Base-by-base conservation (phyloP, 345 rosid genomes). In the Conringia planisiliqua region DNA sequence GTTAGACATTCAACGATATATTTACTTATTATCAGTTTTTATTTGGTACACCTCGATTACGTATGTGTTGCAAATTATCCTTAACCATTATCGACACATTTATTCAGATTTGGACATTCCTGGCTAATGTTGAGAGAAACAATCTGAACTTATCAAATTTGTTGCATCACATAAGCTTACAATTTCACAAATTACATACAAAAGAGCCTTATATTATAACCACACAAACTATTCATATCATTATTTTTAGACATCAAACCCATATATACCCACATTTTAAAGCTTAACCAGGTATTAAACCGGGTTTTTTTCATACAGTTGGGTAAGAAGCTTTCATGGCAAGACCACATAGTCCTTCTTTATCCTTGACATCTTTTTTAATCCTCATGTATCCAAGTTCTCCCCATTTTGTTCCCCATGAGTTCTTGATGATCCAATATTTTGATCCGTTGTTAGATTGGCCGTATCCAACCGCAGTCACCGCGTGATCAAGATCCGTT, bases 321-420 rank as follows among this genome's bases (percentile, higher is more conserved):
- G 91, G 94, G 77, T 81, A 87, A 57, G 87, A 82, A 55, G 88
- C 75, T 61, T 78, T 33, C 87, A 74, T 82, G 58, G 92, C 90
- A 75, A 89, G 80, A 66, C 92, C 92, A 63, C 96, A 89, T 1
- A 66, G 33, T 18, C 92, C 92, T 57, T 67, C 11, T 67, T 78
- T 70, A 16, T 58, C 73, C 0, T 6, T 43, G 1, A 70, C 32
- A 66, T 71, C 87, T 59, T 86, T 83, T 40, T 64, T 39, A 42
- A 89, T 81, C 79, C 83, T 84, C 72, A 86, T 81, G 50, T 88
- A 88, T 5, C 96, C 96, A 9, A 33, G 24, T 42, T 89, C 96
- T 4, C 96, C 96, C 90, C 89, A 89, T 0, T 55, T 65, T 5
- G 13, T 9, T 11, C 90, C 92, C 92, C 96, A 89, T 0, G 96